phyloP scores from a whole-genome alignment of 495 filamentous ascomycete genomes.

The Aspergillus coremiiformis region DNA sequence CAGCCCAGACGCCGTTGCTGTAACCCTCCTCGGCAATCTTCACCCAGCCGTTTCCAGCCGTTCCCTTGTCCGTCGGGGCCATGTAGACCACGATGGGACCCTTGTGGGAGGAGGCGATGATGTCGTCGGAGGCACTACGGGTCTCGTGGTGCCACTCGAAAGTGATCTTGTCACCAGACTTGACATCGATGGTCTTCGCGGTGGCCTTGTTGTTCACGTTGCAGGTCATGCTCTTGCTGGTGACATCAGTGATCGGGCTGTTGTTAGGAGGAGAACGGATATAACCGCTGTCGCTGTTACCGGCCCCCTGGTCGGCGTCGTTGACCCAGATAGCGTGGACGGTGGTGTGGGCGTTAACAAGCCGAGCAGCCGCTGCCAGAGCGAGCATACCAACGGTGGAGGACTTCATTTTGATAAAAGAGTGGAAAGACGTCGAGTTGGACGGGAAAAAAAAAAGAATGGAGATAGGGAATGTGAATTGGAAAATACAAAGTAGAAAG shows the following conservation, averaged over 20 bases:
- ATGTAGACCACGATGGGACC: slow-evolving; percentile 22
- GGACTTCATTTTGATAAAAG: slow-evolving; percentile 18
- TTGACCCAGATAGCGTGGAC: slow-evolving; percentile 22
- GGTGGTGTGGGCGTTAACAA: slow-evolving; percentile 18
- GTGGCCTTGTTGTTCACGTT: slow-evolving; percentile 17
- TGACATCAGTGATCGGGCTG: slow-evolving; percentile 17
- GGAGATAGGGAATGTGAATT: slow-evolving; percentile 1
- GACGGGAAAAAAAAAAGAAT: slow-evolving; percentile 6
- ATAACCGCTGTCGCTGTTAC: slow-evolving; percentile 12
- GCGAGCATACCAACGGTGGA: slow-evolving; percentile 16
- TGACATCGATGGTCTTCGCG: slow-evolving; percentile 16
- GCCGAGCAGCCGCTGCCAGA: slow-evolving; percentile 22
- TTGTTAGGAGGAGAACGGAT: slow-evolving; percentile 22
- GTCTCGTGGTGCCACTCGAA: slow-evolving; percentile 23
- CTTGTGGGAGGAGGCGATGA: slow-evolving; percentile 18
- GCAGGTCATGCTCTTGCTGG: slow-evolving; percentile 20
- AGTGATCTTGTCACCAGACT: slow-evolving; percentile 20
- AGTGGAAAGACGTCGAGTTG: slow-evolving; percentile 3
- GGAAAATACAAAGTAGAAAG: slow-evolving; percentile 4
- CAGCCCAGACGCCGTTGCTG: slow-evolving; percentile 16
- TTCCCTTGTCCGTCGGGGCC: slow-evolving; percentile 14
- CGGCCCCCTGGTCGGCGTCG: slow-evolving; percentile 19
- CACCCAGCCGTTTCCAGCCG: slow-evolving; percentile 17
- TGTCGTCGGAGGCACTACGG: slow-evolving; percentile 18
- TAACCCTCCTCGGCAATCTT: slow-evolving; percentile 21